Base-by-base conservation (phyloP, 1,284 basidiomycete species). In the Pascua sp. region DNA sequence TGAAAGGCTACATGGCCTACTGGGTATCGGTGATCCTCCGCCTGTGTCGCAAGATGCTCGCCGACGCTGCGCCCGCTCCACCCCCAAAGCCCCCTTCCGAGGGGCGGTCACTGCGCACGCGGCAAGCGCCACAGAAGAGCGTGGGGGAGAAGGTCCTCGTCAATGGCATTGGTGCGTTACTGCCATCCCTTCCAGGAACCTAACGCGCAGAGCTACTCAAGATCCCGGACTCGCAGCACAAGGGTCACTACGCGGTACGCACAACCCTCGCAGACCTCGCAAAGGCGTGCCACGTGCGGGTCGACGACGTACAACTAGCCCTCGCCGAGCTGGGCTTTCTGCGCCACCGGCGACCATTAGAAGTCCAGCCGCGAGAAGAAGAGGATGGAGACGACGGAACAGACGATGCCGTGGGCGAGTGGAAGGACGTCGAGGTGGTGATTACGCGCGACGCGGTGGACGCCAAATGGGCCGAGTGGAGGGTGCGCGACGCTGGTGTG, bases 1-100 rank as follows among this genome's bases (percentile, higher is more conserved):
- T 94, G 13, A 85, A 89, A 58, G 90, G 91, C 56, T 98, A 98
- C 77, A 83, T 94, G 39, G 85, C 91, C 5, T 96, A 88, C 73
- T 98, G 96, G 95, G 84, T 89, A 1, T 84, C 89, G 1, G 87
- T 88, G 0, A 80, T 97, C 47, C 78, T 97, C 16, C 84, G 91
- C 36, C 90, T 91, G 75, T 85, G 96, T 68, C 80, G 86, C 81
- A 83, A 68, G 39, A 81, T 78, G 9, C 73, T 77, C 32, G 56
- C 53, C 1, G 58, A 55, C 1, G 58, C 49, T 4, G 42, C 42
- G 11, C 8, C 51, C 12, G 15, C 49, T 10, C 32, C 49, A 7
- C 45, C 44, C 2, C 24, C 50, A 11, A 36, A 46, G 42, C 47
- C 55, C 8, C 32, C 42, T 11, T 43, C 43, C 5, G 59, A 61